phyloP scores from a whole-genome alignment of 1,139 yeast genomes.

The Blastobotrys buckinghamii region DNA sequence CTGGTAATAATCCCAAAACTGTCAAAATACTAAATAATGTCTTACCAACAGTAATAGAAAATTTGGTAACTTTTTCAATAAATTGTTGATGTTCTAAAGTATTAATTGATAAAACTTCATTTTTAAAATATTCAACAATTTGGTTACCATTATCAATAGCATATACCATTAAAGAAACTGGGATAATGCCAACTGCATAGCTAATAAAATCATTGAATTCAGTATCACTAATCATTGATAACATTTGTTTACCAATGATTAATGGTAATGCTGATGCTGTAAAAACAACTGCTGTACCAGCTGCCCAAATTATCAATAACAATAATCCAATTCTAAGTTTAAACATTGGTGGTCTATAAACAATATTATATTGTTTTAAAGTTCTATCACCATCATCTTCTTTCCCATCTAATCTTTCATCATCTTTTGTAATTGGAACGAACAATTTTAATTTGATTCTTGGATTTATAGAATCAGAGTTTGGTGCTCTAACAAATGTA shows the following conservation, averaged over 20 bases:
- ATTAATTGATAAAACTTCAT: not conserved
- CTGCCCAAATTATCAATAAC: conserved; percentile 61
- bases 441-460: conserved; percentile 60
- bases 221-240: not conserved
- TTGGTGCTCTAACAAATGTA: conserved; percentile 77
- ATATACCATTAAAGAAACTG: conserved; percentile 14
- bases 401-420: conserved; percentile 49
- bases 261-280: conserved; percentile 29
- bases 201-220: conserved; percentile 11
- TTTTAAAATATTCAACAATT: conserved; percentile 1
- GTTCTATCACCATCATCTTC: conserved; percentile 38
- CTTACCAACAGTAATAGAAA: not conserved
- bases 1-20: conserved; percentile 9
- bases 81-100: not conserved
- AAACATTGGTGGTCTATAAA: conserved; percentile 82
- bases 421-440: conserved; percentile 78
- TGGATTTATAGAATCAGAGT: conserved; percentile 61
- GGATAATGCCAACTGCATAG: conserved; percentile 17
- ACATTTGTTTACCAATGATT: conserved; percentile 25
- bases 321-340: conserved; percentile 51
- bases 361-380: conserved; percentile 63
- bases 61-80: not conserved
- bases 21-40: conserved; percentile 10
- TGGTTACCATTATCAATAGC: conserved; percentile 15
- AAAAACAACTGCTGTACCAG: conserved; percentile 47